Base-by-base conservation (phyloP, 495 filamentous ascomycete species). In the Hypoxylon crocopeplum region DNA sequence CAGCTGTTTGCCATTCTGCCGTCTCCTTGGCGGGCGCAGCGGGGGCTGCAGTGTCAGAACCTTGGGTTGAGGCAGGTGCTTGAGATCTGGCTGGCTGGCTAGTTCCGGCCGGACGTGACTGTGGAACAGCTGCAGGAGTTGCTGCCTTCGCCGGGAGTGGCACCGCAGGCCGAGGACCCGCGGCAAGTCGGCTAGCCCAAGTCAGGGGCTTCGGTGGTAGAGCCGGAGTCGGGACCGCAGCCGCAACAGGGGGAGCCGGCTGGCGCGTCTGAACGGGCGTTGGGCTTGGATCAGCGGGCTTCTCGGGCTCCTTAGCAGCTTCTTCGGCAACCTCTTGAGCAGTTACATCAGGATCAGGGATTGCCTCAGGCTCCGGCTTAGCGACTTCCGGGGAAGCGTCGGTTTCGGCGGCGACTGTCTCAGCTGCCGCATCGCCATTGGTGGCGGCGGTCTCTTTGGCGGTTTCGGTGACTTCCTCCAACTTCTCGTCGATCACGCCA, bases 141-240 rank as follows among this genome's bases (percentile, higher is more conserved):
- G 12, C 32, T n/a, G 32, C 5, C 20, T 81, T 72, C 65, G 83
- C 75, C 52, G 76, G 51, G 37, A 74, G 62, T 30, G 79, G 79
- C 15, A 78, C n/a, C 12, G 12, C 78, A 11, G 82, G 77, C 25
- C 76, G 74, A 5, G 75, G 59, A 41, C 75, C 70, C 27, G 73
- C 73, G 40, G 79, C 77, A 7, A 83, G 82, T 7, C 94, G 85
- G 75, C 79, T 94, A 22, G 94, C 94, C 95, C 95, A 98, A 24
- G 91, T 96, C 84, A 93, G 92, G 22, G 86, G 86, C 66, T 79
- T 84, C 13, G 79, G 64, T 24, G 85, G 72, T 56, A 69, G 77
- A 5, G 63, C 61, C 10, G 70, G 67, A 37, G 27, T 40, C 6
- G 71, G 52, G 15, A 64, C 64, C 0, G 76, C 69, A 41, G 80